phyloP scores from a whole-genome alignment of 2,329 filamentous ascomycete genomes.

The Delphinella strobiligena region DNA sequence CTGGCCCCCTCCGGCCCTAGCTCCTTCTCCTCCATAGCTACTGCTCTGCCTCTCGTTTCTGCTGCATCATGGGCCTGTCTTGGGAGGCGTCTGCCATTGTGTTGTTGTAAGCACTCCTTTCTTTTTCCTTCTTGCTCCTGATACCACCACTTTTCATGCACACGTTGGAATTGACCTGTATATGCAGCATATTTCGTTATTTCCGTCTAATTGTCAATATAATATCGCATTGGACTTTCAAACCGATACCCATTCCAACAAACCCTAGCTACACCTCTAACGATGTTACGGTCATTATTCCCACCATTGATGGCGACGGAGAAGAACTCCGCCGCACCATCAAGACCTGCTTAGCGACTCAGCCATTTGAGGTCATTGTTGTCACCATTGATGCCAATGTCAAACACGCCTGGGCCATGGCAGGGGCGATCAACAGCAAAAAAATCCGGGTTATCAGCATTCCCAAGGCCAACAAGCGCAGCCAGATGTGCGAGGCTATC shows the following conservation, averaged over 20 bases:
- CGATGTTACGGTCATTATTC: conserved; percentile 90
- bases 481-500: conserved; percentile 85
- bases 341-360: conserved; percentile 59
- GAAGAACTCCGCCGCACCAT: conserved; percentile 74
- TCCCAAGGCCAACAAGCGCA: conserved; percentile 83
- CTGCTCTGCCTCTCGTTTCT: conserved; percentile 9
- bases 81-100: conserved; percentile 10
- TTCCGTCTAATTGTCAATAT: conserved; percentile 74
- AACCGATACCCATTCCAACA: conserved; percentile 68
- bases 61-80: conserved; percentile 12
- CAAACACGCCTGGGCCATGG: conserved; percentile 37
- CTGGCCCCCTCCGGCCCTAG: background rate
- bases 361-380: conserved; percentile 63
- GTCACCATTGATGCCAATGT: conserved; percentile 78
- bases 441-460: conserved; percentile 65
- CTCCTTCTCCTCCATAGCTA: conserved; percentile 1
- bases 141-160: background rate
- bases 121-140: background rate
- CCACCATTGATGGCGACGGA: conserved; percentile 78
- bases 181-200: conserved; percentile 70
- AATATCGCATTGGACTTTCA: conserved; percentile 75
- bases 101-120: conserved; percentile 11
- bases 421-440: conserved; percentile 45
- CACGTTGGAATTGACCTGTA: conserved; percentile 2
- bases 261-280: conserved; percentile 67